phyloP scores from a whole-genome alignment of 1,284 basidiomycete genomes.

The Takashimella tepidaria region DNA sequence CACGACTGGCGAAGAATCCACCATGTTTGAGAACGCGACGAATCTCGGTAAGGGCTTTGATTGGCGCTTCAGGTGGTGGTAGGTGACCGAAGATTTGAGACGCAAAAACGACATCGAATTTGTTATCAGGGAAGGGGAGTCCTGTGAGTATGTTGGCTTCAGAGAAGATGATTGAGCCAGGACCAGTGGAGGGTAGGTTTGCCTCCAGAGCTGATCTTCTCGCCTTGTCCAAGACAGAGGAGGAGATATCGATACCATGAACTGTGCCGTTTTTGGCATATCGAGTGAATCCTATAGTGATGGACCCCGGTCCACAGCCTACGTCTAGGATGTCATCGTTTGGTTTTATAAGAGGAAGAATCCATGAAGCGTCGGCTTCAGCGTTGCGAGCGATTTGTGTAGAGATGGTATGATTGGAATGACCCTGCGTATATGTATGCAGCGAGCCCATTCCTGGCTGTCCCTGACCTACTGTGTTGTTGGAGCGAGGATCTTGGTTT shows the following conservation, averaged over 20 bases:
- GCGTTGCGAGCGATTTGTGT: not conserved
- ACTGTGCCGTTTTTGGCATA: conserved; percentile 11
- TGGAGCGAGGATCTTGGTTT: no score
- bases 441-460: no score
- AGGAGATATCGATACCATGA: conserved; percentile 17
- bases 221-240: conserved; percentile 7
- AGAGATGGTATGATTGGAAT: not conserved
- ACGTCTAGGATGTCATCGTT: conserved; percentile 8
- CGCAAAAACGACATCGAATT: conserved; percentile 7
- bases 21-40: conserved; percentile 1
- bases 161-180: conserved; percentile 9
- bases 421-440: not conserved
- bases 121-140: conserved; percentile 12
- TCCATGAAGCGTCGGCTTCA: conserved; percentile 5
- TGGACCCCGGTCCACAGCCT: conserved; percentile 28
- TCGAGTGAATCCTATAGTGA: conserved; percentile 15
- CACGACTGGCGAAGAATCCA: conserved; percentile 8
- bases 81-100: conserved; percentile 7
- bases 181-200: not conserved
- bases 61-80: conserved; percentile 1
- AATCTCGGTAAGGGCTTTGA: conserved; percentile 6
- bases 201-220: not conserved
- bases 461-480: no score
- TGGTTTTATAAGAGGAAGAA: conserved; percentile 3
- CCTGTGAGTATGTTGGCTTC: conserved; percentile 12